Evolutionary conservation across 2,329 filamentous ascomycete species (phyloP), one percentile per base, ranked within the genome.

Genomic region (Neophaeococcomyces aloes): DNA sequence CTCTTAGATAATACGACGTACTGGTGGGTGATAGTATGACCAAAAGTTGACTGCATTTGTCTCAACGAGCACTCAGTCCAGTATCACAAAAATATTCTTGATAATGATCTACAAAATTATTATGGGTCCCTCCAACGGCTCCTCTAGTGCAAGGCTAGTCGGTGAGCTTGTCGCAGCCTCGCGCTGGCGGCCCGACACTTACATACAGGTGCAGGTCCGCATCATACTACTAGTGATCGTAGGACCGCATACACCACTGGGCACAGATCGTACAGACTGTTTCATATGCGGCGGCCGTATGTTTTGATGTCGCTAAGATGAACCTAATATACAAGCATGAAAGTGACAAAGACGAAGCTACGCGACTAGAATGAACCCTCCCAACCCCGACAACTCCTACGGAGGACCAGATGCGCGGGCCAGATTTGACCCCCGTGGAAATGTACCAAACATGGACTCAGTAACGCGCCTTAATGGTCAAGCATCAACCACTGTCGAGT

Each of bases 401-500:
- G 39, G 39, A 34, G 39, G 39, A 5, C 29, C 29, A 29, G 39
- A 29, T 15, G 30, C 30, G 30, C 39, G 39, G 27, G 30, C 39
- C 21, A 29, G 38, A 4, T 33, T 35, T 19, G 39, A 42, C 27
- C 29, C 29, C 35, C 39, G 39, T n/a, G 19, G 14, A 4, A 29
- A 33, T 7, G 7, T 14, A 15, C 21, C 30, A 17, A 42, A 35
- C 19, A 42, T 34, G 11, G 21, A 15, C 8, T 30, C 39, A 13
- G 18, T 18, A 13, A 27, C 29, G 39, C 39, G 31, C n/a, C 21
- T 33, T 11, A 40, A 27, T 36, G 44, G 36, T 8, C 44, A 38
- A 29, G 37, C 38, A 13, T 34, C 32, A 7, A 40, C 45, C 3
- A 37, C 36, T 32, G 29, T 38, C 13, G 48, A 52, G 33, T 46